These are phyloP conservation scores for Choiromyces venosus DNA, from an alignment of 495 filamentous ascomycete genomes.

Conservation along the genomic window DNA sequence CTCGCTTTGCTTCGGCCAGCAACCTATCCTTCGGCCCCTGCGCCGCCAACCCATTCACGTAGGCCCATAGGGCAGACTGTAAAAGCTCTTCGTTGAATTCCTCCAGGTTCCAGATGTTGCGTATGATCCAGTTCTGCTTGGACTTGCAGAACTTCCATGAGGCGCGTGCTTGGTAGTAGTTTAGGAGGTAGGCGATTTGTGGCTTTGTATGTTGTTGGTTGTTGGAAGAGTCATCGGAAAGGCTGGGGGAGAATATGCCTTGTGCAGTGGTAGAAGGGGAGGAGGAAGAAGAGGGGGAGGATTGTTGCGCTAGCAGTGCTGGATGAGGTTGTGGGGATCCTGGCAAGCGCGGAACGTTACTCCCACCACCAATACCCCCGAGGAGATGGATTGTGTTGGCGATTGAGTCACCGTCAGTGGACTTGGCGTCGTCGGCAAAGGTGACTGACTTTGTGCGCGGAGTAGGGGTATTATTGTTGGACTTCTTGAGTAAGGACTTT, in stretches of 20 bases:
- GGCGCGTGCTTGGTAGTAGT: slow-evolving; percentile 25
- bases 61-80: slow-evolving; percentile 27
- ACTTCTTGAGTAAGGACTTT: slow-evolving; percentile 14
- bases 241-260: slow-evolving; percentile 16
- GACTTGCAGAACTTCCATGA: slow-evolving; percentile 39
- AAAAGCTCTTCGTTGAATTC: slow-evolving; percentile 21
- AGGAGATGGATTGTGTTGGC: slow-evolving; percentile 13
- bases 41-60: slow-evolving; percentile 27
- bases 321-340: not conserved
- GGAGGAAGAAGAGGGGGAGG: slow-evolving; percentile 28
- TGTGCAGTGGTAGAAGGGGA: slow-evolving; percentile 21
- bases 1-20: slow-evolving; percentile 32
- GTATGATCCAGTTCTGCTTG: slow-evolving; percentile 42
- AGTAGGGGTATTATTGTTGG: slow-evolving; percentile 3
- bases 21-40: slow-evolving; percentile 35
- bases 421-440: slow-evolving; percentile 37
- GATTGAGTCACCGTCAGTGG: slow-evolving; percentile 24
- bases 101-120: slow-evolving; percentile 25
- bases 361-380: not conserved
- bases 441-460: slow-evolving; percentile 34
- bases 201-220: slow-evolving; percentile 5
- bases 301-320: slow-evolving; percentile 28
- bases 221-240: slow-evolving; percentile 19
- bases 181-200: slow-evolving; percentile 29
- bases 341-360: not conserved